Percentiles rank a stretch among this genome's conserved stretches.
These are phyloP conservation scores for Pythium angustatum DNA, from an alignment of 352 stramenopile genomes.

Conservation along the genomic window DNA sequence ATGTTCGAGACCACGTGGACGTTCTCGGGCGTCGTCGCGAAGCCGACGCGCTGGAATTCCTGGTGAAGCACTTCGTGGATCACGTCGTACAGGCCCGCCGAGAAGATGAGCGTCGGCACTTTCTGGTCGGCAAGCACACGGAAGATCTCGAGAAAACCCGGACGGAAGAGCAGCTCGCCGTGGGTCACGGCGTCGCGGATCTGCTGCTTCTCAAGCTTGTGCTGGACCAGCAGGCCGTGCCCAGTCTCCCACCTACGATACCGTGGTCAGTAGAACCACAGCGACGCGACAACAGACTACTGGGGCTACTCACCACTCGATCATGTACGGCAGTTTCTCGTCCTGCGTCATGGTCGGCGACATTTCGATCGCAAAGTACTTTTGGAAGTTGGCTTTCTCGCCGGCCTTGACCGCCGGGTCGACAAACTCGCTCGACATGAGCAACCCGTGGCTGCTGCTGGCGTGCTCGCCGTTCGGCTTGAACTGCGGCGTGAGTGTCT, in stretches of 20 bases:
- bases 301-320: constrained; percentile 72
- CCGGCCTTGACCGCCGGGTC: constrained; percentile 30
- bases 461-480: constrained; percentile 41
- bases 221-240: constrained; percentile 55
- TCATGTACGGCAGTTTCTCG: constrained; percentile 80
- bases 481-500: constrained; percentile 63
- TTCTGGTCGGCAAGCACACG: constrained; percentile 48
- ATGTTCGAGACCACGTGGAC: constrained; percentile 80
- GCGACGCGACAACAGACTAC: not conserved
- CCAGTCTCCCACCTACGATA: constrained; percentile 39
- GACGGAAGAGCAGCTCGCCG: constrained; percentile 55
- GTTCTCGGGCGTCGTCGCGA: constrained; percentile 40
- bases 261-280: no score
- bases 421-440: constrained; percentile 56
- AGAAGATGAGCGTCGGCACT: constrained; percentile 78
- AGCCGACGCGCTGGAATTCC: constrained; percentile 35
- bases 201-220: constrained; percentile 49
- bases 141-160: constrained; percentile 70
- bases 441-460: constrained; percentile 48
- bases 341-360: constrained; percentile 58
- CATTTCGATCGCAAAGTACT: constrained; percentile 82
- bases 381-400: constrained; percentile 50
- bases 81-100: constrained; percentile 71
- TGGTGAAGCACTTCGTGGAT: constrained; percentile 60
- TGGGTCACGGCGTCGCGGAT: constrained; percentile 48